These are phyloP conservation scores for Sarocladium kiliense DNA, from an alignment of 2,329 filamentous ascomycete species.

Conservation along the genomic window DNA sequence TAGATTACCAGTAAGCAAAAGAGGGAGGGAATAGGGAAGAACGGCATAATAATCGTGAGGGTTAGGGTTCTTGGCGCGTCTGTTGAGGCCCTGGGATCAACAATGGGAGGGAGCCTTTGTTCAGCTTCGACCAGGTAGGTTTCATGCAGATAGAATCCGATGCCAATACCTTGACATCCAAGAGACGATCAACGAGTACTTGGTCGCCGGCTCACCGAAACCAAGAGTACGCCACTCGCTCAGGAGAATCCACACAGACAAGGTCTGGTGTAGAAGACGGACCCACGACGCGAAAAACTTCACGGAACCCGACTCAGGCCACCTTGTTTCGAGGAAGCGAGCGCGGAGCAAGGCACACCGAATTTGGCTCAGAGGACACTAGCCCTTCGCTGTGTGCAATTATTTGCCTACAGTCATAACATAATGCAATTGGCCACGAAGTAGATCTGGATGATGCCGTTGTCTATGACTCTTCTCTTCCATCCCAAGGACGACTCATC, in stretches of 20 bases:
- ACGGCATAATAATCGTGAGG: neutral
- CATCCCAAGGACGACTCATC: neutral
- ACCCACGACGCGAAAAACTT: conserved; percentile 9
- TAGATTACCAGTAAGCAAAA: no score
- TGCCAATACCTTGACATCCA: neutral
- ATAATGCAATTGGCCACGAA: neutral
- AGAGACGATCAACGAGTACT: neutral
- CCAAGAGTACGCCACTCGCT: neutral
- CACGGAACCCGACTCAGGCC: neutral
- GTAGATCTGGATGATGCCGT: neutral
- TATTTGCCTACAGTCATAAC: neutral
- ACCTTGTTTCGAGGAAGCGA: neutral
- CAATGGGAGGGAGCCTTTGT: no score
- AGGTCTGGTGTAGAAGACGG: neutral
- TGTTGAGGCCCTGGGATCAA: neutral
- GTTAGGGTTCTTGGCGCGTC: neutral
- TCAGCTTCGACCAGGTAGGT: no score
- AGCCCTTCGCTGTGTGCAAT: neutral
- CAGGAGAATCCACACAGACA: neutral
- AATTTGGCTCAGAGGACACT: neutral
- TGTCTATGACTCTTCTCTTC: neutral
- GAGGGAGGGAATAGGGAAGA: neutral
- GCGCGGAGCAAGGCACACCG: neutral
- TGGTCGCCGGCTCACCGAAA: neutral
- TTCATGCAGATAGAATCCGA: no score